Percentiles rank a stretch among this genome's conserved stretches.
Evolutionary conservation across 1,284 basidiomycete species (phyloP).

Genomic region (Porodaedalea pini): DNA sequence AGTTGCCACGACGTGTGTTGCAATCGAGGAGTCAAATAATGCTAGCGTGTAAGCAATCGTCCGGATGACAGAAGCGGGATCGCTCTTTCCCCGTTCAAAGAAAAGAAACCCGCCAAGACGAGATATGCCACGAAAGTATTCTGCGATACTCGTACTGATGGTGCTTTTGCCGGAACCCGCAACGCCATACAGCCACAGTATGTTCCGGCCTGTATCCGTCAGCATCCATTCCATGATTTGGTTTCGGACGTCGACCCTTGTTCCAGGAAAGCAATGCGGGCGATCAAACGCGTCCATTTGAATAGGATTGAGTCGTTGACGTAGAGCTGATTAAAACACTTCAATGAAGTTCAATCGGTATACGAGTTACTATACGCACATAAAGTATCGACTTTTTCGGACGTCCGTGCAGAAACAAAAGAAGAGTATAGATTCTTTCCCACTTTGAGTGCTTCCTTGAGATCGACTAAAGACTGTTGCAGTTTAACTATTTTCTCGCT

Average conservation of each 20-base stretch:
- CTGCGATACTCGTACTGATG: conserved; percentile 24
- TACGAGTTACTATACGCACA: neutral
- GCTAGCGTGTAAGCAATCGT: conserved; percentile 24
- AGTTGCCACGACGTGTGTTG: neutral
- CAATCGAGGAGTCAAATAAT: conserved; percentile 18
- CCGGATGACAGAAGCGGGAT: conserved; percentile 21
- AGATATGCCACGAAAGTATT: neutral
- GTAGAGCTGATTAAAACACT: neutral
- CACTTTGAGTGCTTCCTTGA: neutral
- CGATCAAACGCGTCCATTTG: conserved; percentile 4
- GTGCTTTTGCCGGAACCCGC: conserved; percentile 29
- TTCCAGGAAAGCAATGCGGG: conserved; percentile 11
- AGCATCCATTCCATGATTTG: neutral
- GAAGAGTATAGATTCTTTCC: neutral
- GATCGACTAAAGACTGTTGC: neutral
- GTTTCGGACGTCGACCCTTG: neutral
- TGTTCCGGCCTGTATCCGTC: neutral
- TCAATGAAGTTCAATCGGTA: neutral
- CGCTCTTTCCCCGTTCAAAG: conserved; percentile 20
- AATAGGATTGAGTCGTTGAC: neutral
- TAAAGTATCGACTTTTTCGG: neutral
- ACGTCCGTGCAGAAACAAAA: neutral
- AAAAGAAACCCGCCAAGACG: conserved; percentile 18
- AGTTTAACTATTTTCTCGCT: neutral
- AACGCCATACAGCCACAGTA: conserved; percentile 28